A percentile compares a stretch with the other conserved stretches of the same genome.
Conservation (phyloP, 2,329 filamentous ascomycete species). For the Coccinonectria pachysandricola region DNA sequence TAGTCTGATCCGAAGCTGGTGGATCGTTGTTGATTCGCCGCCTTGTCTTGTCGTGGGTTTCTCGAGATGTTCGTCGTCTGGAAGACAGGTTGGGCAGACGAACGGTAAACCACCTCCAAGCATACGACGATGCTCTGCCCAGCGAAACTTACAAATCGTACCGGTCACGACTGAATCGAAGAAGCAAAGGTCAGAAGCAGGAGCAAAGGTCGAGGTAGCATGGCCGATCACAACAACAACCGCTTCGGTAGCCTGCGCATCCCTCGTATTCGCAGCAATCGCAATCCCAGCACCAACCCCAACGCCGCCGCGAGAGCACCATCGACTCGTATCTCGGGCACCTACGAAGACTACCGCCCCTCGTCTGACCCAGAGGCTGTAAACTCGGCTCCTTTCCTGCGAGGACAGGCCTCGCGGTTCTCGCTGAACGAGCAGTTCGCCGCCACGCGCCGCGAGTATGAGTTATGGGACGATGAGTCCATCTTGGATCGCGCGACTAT, state of each 20-base stretch:
- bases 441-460: conserved; percentile 34
- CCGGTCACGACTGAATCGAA: too few relatives aligned
- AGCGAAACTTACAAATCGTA: too few relatives aligned
- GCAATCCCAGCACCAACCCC: not conserved
- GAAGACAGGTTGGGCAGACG: too few relatives aligned
- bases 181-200: too few relatives aligned
- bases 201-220: too few relatives aligned
- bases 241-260: conserved; percentile 20
- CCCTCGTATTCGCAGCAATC: conserved; percentile 14
- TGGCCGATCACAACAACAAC: not conserved
- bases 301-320: conserved; percentile 11
- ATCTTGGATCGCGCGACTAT: conserved; percentile 25
- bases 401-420: conserved; percentile 32
- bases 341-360: conserved; percentile 12
- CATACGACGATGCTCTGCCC: too few relatives aligned
- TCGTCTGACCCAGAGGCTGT: conserved; percentile 8
- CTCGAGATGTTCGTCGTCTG: too few relatives aligned
- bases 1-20: too few relatives aligned
- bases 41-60: too few relatives aligned
- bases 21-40: too few relatives aligned
- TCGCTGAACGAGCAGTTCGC: conserved; percentile 40
- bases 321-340: conserved; percentile 17
- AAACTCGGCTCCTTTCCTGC: conserved; percentile 20
- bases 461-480: conserved; percentile 39
- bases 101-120: too few relatives aligned